These are phyloP conservation scores for Kluyveromyces siamensis DNA, from an alignment of 805 yeast species.

Conservation along the genomic window DNA sequence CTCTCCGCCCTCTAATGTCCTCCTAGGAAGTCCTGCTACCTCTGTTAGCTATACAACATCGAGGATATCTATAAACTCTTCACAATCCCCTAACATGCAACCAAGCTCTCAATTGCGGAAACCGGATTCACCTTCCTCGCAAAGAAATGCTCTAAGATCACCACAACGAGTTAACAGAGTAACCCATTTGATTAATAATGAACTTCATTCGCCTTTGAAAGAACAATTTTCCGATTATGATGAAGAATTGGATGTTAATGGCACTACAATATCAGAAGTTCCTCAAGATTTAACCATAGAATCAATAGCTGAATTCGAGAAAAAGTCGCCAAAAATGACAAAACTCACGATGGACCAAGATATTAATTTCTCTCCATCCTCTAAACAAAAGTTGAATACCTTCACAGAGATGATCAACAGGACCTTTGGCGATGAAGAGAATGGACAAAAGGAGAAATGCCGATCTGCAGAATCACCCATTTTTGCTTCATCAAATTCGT, in stretches of 20 bases:
- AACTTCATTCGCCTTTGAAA: conserved; percentile 26
- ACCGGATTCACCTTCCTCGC: conserved; percentile 3
- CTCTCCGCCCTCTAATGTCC: conserved; percentile 3
- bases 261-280: conserved; percentile 4
- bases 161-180: conserved; percentile 24
- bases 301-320: not conserved
- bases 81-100: conserved; percentile 5
- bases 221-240: conserved; percentile 6
- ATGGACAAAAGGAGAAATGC: not conserved
- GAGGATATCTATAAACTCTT: conserved; percentile 27
- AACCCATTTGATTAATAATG: conserved; percentile 26
- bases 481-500: not conserved
- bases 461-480: not conserved
- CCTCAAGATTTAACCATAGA: conserved; percentile 2
- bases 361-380: conserved; percentile 24
- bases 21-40: conserved; percentile 24
- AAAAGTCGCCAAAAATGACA: not conserved
- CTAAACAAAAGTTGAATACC: conserved; percentile 19
- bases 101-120: conserved; percentile 2
- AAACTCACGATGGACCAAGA: conserved; percentile 1
- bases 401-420: conserved; percentile 21
- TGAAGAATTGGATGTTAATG: not conserved
- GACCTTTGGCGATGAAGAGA: conserved; percentile 14
- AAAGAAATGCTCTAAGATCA: conserved; percentile 10
- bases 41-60: conserved; percentile 30